Conservation (phyloP, 2,329 filamentous ascomycete genomes). For the Anisogramma anomala region DNA sequence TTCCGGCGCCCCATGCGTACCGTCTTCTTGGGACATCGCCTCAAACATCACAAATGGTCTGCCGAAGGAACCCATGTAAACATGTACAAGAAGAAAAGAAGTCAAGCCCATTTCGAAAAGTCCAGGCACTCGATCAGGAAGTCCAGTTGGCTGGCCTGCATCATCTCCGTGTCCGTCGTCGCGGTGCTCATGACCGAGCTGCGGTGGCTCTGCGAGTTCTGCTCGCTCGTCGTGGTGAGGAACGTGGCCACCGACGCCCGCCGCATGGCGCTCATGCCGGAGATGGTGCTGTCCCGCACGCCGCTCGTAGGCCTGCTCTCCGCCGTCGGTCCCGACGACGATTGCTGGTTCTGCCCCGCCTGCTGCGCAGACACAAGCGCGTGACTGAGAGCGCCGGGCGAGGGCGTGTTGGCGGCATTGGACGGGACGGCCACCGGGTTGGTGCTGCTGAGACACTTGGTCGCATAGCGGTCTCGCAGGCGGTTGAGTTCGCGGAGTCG, state of each 20-base stretch:
- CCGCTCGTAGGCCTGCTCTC: conserved; percentile 33
- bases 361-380: conserved; percentile 16
- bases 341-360: conserved; percentile 14
- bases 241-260: conserved; percentile 56
- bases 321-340: conserved; percentile 19
- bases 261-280: conserved; percentile 34
- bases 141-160: conserved; percentile 24
- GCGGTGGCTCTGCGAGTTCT: conserved; percentile 38
- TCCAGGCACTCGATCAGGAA: conserved; percentile 35
- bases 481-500: conserved; percentile 75
- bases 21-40: neutral
- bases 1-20: neutral
- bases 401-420: conserved; percentile 20
- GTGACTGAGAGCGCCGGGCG: conserved; percentile 9
- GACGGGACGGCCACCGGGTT: conserved; percentile 21
- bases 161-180: conserved; percentile 42
- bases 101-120: conserved; percentile 38
- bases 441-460: conserved; percentile 25
- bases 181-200: conserved; percentile 46
- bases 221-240: conserved; percentile 45
- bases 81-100: neutral
- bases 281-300: conserved; percentile 47
- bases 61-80: neutral
- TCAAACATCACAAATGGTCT: neutral
- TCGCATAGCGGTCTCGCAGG: conserved; percentile 57